Evolutionary conservation across 2,329 filamentous ascomycete species (phyloP).

Genomic region (Coniella lustricola): DNA sequence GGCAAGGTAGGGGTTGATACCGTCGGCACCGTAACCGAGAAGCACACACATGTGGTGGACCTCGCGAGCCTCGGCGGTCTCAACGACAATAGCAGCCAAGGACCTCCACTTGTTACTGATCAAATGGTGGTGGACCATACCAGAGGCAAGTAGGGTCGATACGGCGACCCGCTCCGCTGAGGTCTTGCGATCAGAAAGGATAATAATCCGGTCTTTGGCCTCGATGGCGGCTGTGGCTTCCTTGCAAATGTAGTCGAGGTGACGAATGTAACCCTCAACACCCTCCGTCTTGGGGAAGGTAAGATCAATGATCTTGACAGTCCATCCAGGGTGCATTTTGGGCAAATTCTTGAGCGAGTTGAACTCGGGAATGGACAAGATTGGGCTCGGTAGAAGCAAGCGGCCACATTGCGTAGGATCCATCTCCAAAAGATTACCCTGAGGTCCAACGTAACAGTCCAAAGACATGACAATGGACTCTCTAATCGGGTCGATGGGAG

Average conservation of each 20-base stretch:
- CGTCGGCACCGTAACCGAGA: slow-evolving; percentile 90
- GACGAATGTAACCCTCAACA: slow-evolving; percentile 74
- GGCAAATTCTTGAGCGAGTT: slow-evolving; percentile 77
- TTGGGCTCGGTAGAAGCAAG: slow-evolving; percentile 78
- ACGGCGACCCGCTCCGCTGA: slow-evolving; percentile 76
- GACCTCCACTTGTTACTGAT: slow-evolving; percentile 95
- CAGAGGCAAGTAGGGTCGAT: slow-evolving; percentile 79
- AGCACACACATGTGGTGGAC: slow-evolving; percentile 99
- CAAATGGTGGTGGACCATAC: slow-evolving; percentile 91
- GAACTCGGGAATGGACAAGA: slow-evolving; percentile 85
- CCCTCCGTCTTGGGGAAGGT: slow-evolving; percentile 87
- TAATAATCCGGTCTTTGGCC: slow-evolving; percentile 74
- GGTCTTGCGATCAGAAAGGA: slow-evolving; percentile 83
- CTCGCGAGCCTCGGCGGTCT: slow-evolving; percentile 92
- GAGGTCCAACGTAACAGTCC: slow-evolving; percentile 91
- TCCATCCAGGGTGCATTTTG: slow-evolving; percentile 69
- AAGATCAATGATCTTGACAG: slow-evolving; percentile 82
- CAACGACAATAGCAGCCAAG: slow-evolving; percentile 76
- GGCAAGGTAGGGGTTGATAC: slow-evolving; percentile 87
- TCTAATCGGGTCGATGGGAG: slow-evolving; percentile 92
- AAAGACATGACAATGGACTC: slow-evolving; percentile 98
- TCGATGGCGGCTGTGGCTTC: slow-evolving; percentile 79
- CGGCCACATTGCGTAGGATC: slow-evolving; percentile 81
- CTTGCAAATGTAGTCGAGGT: slow-evolving; percentile 82
- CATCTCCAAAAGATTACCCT: slow-evolving; percentile 94